Evolutionary conservation across 2,329 filamentous ascomycete genomes (phyloP).

Genomic region (Mollisiaceae sp.): DNA sequence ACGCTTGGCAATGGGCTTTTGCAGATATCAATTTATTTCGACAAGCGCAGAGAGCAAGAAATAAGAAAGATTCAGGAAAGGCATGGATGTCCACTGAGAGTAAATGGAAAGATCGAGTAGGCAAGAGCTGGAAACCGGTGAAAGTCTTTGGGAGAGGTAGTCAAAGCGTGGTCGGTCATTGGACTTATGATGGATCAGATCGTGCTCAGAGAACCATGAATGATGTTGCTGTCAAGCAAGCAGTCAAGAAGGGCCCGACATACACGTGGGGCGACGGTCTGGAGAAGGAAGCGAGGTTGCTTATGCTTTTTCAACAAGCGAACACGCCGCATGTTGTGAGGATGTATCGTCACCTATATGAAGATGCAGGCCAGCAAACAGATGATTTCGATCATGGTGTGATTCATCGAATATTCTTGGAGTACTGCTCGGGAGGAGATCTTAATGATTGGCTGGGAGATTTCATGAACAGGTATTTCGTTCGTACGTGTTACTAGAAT

Average conservation of each 20-base stretch:
- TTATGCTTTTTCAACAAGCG: slow-evolving; percentile 9
- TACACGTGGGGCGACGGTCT: slow-evolving; percentile 9
- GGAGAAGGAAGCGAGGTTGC: slow-evolving; percentile 9
- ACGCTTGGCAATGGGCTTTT: slow-evolving; percentile 13
- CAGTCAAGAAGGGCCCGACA: not conserved
- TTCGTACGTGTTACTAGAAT: not conserved
- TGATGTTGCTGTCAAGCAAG: slow-evolving; percentile 28
- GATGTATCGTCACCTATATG: slow-evolving; percentile 25
- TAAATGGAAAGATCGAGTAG: slow-evolving; percentile 16
- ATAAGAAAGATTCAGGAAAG: not conserved
- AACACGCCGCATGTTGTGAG: slow-evolving; percentile 20
- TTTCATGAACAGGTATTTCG: not conserved
- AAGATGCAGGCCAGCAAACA: slow-evolving; percentile 20
- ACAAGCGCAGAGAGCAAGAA: not conserved
- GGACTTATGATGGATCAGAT: slow-evolving; percentile 23
- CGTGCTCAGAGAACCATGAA: slow-evolving; percentile 10
- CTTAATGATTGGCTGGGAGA: not conserved
- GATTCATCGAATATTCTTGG: slow-evolving; percentile 27
- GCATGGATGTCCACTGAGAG: slow-evolving; percentile 9
- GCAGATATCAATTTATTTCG: not conserved
- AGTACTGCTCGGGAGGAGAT: slow-evolving; percentile 26
- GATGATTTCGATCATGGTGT: slow-evolving; percentile 12
- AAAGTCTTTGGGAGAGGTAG: slow-evolving; percentile 16
- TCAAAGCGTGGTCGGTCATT: slow-evolving; percentile 26
- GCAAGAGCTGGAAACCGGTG: slow-evolving; percentile 13